These are phyloP conservation scores for Vachellia pachyceras DNA, from an alignment of 306 rosid species.

Conservation along the genomic window DNA sequence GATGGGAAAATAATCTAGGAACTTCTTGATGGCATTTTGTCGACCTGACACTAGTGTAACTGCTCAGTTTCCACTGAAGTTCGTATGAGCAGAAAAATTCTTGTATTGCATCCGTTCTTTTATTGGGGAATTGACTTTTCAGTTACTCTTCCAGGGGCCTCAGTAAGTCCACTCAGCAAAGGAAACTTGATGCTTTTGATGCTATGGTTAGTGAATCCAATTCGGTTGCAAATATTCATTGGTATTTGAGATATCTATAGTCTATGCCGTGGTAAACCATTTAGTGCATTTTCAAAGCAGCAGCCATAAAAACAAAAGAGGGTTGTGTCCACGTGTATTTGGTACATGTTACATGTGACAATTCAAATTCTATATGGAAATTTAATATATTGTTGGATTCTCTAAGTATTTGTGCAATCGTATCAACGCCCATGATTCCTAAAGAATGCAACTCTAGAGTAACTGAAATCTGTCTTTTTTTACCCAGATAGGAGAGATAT, in stretches of 20 bases:
- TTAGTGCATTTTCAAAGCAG: not conserved
- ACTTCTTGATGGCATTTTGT: not conserved
- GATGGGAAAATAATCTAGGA: no score
- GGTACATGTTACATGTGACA: not conserved
- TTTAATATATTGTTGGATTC: no score
- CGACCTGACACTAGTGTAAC: no score
- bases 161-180: constrained; percentile 40
- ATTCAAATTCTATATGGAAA: not conserved
- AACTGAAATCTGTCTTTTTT: not conserved
- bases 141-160: constrained; percentile 51
- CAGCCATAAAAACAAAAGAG: no score
- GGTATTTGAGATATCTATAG: not conserved
- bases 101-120: not conserved
- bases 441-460: not conserved
- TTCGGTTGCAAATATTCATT: not conserved
- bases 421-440: not conserved
- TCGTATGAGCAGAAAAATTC: no score
- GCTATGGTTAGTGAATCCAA: constrained; percentile 48
- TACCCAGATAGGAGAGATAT: constrained; percentile 82
- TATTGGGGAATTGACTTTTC: constrained; percentile 26
- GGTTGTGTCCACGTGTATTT: no score
- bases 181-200: constrained; percentile 51
- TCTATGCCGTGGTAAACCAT: not conserved
- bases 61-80: no score
- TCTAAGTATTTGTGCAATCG: no score